These are phyloP conservation scores for Aspergillus bombycis DNA, from an alignment of 2,329 filamentous ascomycete species.

Conservation along the genomic window DNA sequence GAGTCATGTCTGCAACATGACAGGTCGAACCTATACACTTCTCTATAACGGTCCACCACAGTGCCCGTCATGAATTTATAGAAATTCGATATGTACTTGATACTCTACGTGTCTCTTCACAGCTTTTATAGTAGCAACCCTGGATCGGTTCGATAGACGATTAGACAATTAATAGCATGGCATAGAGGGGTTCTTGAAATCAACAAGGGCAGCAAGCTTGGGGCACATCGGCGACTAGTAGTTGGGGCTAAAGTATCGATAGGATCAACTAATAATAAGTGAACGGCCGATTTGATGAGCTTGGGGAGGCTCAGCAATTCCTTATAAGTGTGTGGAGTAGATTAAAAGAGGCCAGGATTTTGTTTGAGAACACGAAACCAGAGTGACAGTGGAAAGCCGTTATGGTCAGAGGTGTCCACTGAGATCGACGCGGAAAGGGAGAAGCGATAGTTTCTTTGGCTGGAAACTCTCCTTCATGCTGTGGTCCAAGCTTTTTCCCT, in stretches of 20 bases:
- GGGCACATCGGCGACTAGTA: neutral
- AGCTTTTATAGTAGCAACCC: neutral
- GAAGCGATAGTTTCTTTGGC: slow-evolving; percentile 40
- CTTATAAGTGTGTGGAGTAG: neutral
- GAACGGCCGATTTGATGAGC: neutral
- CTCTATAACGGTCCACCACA: neutral
- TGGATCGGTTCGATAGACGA: neutral
- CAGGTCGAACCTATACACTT: neutral
- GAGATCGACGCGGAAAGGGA: slow-evolving; percentile 5
- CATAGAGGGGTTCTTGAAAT: neutral
- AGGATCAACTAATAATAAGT: neutral
- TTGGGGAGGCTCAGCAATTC: neutral
- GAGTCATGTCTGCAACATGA: neutral
- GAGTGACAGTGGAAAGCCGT: neutral
- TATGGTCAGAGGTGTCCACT: slow-evolving; percentile 1
- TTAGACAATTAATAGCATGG: neutral
- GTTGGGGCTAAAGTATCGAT: neutral
- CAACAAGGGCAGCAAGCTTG: neutral
- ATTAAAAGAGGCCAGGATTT: neutral
- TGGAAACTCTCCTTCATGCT: slow-evolving; percentile 11
- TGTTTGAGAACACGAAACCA: neutral
- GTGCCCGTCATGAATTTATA: neutral
- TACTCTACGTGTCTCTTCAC: neutral
- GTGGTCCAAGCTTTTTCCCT: slow-evolving; percentile 23
- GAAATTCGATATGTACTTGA: neutral